phyloP scores from a whole-genome alignment of 2,329 filamentous ascomycete species.

The Calonectria hawksworthii region DNA sequence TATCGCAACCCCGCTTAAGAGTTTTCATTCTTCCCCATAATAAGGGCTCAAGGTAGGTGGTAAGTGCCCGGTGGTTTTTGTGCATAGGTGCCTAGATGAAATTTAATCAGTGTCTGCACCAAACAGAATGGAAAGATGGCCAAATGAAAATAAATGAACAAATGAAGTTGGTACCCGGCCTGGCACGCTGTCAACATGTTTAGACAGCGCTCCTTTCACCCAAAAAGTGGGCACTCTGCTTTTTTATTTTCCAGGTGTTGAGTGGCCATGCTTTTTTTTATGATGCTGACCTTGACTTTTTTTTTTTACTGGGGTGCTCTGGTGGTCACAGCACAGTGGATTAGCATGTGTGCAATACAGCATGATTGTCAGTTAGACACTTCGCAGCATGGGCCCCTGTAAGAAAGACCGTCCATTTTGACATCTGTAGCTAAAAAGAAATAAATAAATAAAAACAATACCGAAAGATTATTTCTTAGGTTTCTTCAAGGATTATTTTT shows the following conservation, averaged over 20 bases:
- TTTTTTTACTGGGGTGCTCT: background rate
- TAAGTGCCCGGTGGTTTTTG: background rate
- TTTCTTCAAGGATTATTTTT: too few relatives aligned
- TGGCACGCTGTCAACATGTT: background rate
- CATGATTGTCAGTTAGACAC: too few relatives aligned
- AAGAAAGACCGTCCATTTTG: too few relatives aligned
- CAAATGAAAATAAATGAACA: background rate
- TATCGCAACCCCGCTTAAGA: conserved; percentile 54
- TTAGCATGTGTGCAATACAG: background rate
- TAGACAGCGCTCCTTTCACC: background rate
- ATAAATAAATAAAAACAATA: too few relatives aligned
- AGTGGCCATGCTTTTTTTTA: background rate
- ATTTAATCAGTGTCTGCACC: background rate
- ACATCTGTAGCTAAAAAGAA: too few relatives aligned
- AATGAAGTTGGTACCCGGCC: background rate
- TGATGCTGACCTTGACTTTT: background rate
- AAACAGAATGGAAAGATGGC: background rate
- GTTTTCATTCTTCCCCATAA: conserved; percentile 32
- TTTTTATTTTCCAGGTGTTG: background rate
- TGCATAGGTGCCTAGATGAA: conserved; percentile 8
- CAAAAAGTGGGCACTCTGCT: background rate
- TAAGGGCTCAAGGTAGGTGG: background rate
- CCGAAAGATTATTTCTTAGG: too few relatives aligned
- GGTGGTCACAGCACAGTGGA: background rate
- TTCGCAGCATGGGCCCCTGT: too few relatives aligned